Base-by-base conservation (phyloP, 208 protist genomes). In the Leishmania tropica region DNA sequence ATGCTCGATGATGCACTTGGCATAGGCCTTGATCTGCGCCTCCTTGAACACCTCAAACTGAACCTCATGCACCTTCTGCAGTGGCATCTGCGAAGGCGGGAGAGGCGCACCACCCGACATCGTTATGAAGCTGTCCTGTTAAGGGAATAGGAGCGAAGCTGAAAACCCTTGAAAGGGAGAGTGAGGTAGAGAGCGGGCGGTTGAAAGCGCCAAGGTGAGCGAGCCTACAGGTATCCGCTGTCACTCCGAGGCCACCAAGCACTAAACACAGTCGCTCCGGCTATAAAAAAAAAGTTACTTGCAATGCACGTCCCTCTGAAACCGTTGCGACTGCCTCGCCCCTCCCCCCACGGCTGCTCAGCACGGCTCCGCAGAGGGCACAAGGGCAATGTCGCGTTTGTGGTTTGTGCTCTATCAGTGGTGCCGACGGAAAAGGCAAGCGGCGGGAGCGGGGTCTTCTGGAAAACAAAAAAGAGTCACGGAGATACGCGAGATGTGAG, bases 1-100 rank as follows among this genome's bases (percentile, higher is more conserved):
- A 56, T 95, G 87, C 62, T 96, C 91, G 21, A 97, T 83, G 75
- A 89, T 78, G 80, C 94, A 97, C 37, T 94, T 93, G n/a, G 94
- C 92, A 79, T 97, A 95, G 81, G 90, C 90, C 73, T 96, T 97
- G 72, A 97, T 94, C 80, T 97, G 94, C 42, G 87, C 84, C 75
- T 95, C 94, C 83, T 97, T 97, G 81, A 96, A 97, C 21, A 97
- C 85, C 82, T 97, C 89, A 76, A 97, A 96, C 85, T 96, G 92
- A 74, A 97, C 90, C 65, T 94, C 89, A 60, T 90, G 85, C 45
- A 97, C 89, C 85, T 92, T 92, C 73, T 93, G 86, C 83, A 95
- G 84, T 19, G 91, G 87, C 88, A 95, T 95, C 85, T 96, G 89
- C 75, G 94, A 97, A 51, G 87, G 89, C 76, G 90, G 91, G 2